A percentile compares a stretch with the other conserved stretches of the same genome.
Evolutionary conservation across 176 grass and related monocot species (phyloP).

Genomic region (Leersia perrieri): DNA sequence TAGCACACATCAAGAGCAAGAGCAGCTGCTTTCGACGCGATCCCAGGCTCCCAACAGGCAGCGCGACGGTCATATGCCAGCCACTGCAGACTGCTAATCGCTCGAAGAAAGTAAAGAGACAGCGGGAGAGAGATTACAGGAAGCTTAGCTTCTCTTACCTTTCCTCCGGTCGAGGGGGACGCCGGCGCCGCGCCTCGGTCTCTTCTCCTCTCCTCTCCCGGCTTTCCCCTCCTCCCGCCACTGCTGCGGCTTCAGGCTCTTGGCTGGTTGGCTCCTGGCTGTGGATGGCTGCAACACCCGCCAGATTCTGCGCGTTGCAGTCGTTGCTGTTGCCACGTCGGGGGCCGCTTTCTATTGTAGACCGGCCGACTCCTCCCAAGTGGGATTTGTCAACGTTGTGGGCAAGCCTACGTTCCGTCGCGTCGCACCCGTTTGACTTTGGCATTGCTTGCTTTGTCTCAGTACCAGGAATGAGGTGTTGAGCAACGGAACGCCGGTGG

Average conservation of each 20-base stretch:
- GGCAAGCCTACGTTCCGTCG: too few relatives aligned
- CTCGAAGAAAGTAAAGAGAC: too few relatives aligned
- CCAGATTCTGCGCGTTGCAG: conserved; percentile 15
- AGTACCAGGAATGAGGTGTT: too few relatives aligned
- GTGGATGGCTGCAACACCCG: not conserved
- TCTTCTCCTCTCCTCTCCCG: not conserved
- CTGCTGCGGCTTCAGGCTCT: too few relatives aligned
- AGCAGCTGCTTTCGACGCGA: not conserved
- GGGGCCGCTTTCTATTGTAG: not conserved
- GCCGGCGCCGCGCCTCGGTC: not conserved
- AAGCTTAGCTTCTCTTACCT: not conserved
- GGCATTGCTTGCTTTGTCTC: too few relatives aligned
- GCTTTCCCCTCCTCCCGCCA: not conserved
- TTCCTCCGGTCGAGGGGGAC: not conserved
- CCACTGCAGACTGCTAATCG: not conserved
- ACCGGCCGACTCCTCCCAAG: too few relatives aligned
- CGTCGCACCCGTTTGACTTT: too few relatives aligned
- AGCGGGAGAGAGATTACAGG: not conserved
- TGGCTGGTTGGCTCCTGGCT: not conserved
- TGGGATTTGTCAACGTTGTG: too few relatives aligned
- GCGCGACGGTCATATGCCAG: too few relatives aligned
- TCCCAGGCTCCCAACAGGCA: too few relatives aligned
- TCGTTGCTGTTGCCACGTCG: not conserved
- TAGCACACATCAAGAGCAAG: not conserved
- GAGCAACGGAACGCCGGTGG: too few relatives aligned